phyloP scores from a whole-genome alignment of 306 rosid species.

The Medicago lupulina region DNA sequence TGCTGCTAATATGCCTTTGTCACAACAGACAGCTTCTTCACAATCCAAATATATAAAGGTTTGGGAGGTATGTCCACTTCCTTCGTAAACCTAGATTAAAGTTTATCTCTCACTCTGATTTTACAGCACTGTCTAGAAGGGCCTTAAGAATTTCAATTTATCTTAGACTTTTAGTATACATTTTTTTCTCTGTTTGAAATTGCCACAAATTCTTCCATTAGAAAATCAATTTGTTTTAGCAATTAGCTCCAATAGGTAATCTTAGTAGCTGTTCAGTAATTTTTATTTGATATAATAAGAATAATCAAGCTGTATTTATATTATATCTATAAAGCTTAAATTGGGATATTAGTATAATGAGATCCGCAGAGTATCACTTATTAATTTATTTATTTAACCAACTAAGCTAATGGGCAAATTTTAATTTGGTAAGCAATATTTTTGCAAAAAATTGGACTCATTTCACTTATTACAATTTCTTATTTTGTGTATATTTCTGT shows the following conservation, averaged over 20 bases:
- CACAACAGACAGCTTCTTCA: conserved; percentile 73
- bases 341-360: background rate
- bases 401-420: no score
- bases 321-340: background rate
- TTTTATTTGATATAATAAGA: conserved; percentile 5
- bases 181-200: background rate
- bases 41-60: conserved; percentile 94
- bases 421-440: no score
- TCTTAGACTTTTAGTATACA: conserved; percentile 8
- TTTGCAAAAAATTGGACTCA: no score
- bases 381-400: no score
- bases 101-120: conserved; percentile 17
- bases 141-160: conserved; percentile 17
- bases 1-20: conserved; percentile 66
- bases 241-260: background rate
- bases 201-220: background rate
- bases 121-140: conserved; percentile 10
- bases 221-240: conserved; percentile 8
- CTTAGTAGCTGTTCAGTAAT: background rate
- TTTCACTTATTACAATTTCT: no score
- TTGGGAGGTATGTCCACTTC: conserved; percentile 82
- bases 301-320: conserved; percentile 22
- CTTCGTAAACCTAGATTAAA: conserved; percentile 7
- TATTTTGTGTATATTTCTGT: no score
- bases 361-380: background rate